Evolutionary conservation across 2,329 filamentous ascomycete genomes (phyloP), one percentile per base, ranked within the genome.

Genomic region (Plenodomus lindquistii): DNA sequence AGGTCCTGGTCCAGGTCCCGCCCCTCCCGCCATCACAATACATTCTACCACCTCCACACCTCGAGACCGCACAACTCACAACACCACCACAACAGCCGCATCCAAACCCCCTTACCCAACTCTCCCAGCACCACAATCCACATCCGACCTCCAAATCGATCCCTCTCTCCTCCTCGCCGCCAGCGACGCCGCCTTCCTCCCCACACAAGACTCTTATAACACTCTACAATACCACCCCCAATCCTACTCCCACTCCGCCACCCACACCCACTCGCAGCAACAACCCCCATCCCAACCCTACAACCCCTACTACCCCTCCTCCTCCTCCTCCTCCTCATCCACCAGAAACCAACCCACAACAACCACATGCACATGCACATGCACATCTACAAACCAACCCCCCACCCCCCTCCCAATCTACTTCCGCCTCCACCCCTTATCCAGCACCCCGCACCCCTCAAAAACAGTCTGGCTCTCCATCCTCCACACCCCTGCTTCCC

Each of bases 391-490:
- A 31, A n/a, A n/a, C n/a, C n/a, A n/a, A n/a, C 48, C 8, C 27
- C 37, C 48, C 10, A 46, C 54, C 37, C 70, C 80, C 2, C 80
- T 85, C 36, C 79, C 85, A 2, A 80, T 88, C 11, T 91, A 85
- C 71, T 81, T 92, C 57, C 84, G 86, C n/a, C 77, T 89, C 4
- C 82, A 88, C 56, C 80, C 83, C 0, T 77, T 79, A n/a, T 88
- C 86, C 3, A 79, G 77, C 11, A 75, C 86, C 27, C 73, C 78
- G 5, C 66, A 66, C 53, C 73, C 67, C 41, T 67, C 67, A 58
- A 79, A 76, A 59, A 60, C 60, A 0, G 75, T 87, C 34, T 93
- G 88, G 87, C 81, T 89, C 36, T 82, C 80, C 27, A 85, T 85
- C 13, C 71, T 92, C 40, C 74, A 75, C 9, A 73, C 77, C 1